phyloP scores from a whole-genome alignment of 1,284 basidiomycete species.

The Ustilago loliicola region DNA sequence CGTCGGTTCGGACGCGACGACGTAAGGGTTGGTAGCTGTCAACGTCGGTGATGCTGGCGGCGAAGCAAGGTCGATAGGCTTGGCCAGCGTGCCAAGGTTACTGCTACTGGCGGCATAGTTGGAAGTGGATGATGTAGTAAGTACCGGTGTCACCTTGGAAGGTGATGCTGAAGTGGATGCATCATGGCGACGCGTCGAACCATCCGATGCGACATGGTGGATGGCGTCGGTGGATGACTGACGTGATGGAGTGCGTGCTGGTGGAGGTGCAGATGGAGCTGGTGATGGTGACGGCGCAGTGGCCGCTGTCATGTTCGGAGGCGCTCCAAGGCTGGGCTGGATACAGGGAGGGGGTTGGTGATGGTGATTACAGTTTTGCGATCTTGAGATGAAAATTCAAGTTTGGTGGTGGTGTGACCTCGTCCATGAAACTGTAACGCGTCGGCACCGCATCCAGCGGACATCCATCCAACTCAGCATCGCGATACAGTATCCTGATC shows the following conservation, averaged over 20 bases:
- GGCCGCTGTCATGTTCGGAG: slow-evolving; percentile 45
- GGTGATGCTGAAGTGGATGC: slow-evolving; percentile 38
- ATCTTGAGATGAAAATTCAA: slow-evolving; percentile 18
- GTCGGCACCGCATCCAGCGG: slow-evolving; percentile 35
- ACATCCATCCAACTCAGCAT: slow-evolving; percentile 2
- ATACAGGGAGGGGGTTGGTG: slow-evolving; percentile 11
- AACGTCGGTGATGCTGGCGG: slow-evolving; percentile 35
- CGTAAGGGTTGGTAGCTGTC: slow-evolving; percentile 12
- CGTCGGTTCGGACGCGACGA: slow-evolving; percentile 36
- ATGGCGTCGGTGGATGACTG: slow-evolving; percentile 19
- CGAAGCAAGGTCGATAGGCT: slow-evolving; percentile 52
- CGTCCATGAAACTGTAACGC: slow-evolving; percentile 48
- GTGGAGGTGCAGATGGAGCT: slow-evolving; percentile 43
- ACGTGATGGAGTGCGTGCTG: slow-evolving; percentile 34
- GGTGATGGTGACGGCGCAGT: slow-evolving; percentile 53
- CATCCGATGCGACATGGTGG: slow-evolving; percentile 25
- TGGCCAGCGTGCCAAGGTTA: slow-evolving; percentile 35
- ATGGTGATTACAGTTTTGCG: slow-evolving; percentile 42
- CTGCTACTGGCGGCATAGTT: slow-evolving; percentile 8
- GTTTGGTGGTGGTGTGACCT: slow-evolving; percentile 51
- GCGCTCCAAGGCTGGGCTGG: slow-evolving; percentile 11
- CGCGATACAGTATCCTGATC: background rate
- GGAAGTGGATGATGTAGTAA: background rate
- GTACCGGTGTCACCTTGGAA: slow-evolving; percentile 23
- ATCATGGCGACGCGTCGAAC: slow-evolving; percentile 49